phyloP scores from a whole-genome alignment of 2,329 filamentous ascomycete species.

The Alternaria gansuensis region DNA sequence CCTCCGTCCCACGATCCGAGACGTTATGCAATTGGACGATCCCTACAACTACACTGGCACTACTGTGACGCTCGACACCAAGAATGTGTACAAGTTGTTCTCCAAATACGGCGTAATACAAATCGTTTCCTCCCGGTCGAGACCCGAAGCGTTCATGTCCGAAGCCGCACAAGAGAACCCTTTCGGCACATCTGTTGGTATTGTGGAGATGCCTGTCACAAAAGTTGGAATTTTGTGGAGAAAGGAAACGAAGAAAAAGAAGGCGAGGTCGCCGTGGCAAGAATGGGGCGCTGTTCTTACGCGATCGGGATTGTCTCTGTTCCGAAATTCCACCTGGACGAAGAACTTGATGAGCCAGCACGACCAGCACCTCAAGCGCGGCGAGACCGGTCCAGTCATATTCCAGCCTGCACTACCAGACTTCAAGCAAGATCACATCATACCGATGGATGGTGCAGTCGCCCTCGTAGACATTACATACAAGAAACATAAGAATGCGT shows the following conservation, averaged over 20 bases:
- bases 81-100: constrained; percentile 85
- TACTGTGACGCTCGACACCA: constrained; percentile 76
- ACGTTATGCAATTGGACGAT: constrained; percentile 92
- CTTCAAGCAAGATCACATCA: constrained; percentile 92
- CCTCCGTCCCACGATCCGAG: constrained; percentile 83
- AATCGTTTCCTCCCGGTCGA: constrained; percentile 91
- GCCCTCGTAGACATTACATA: constrained; percentile 86
- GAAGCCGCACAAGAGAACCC: constrained; percentile 86
- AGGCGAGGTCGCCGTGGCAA: constrained; percentile 94
- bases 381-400: constrained; percentile 78
- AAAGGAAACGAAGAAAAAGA: constrained; percentile 93
- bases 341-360: constrained; percentile 90
- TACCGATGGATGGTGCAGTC: constrained; percentile 93
- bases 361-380: constrained; percentile 80
- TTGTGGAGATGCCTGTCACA: constrained; percentile 96
- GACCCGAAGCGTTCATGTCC: constrained; percentile 93
- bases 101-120: constrained; percentile 91
- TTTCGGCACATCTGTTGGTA: constrained; percentile 79
- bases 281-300: constrained; percentile 98
- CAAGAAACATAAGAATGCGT: constrained; percentile 94
- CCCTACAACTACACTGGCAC: constrained; percentile 88
- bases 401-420: constrained; percentile 90
- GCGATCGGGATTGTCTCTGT: constrained; percentile 96
- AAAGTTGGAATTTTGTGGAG: constrained; percentile 96
- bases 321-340: constrained; percentile 91